A percentile compares a stretch with the other conserved stretches of the same genome.
Conservation (phyloP, 768 basidiomycete genomes). For the Pleurotus citrinopileatus region DNA sequence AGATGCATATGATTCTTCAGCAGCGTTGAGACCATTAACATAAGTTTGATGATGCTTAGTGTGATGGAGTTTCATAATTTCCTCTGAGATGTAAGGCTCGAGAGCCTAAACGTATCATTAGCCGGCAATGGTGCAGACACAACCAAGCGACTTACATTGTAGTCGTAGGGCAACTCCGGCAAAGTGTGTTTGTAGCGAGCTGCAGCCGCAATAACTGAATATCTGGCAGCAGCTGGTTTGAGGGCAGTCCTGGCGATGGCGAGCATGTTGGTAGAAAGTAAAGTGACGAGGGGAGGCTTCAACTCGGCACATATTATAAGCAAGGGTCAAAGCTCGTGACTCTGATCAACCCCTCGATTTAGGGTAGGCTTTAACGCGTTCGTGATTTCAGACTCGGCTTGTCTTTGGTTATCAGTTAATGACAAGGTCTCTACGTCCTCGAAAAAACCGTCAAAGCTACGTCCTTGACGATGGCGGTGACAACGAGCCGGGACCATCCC, state of each 20-base stretch:
- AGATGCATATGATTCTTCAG: slow-evolving; percentile 73
- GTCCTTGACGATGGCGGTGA: slow-evolving; percentile 30
- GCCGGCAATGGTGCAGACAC: not conserved
- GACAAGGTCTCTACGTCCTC: slow-evolving; percentile 53
- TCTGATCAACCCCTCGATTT: not conserved
- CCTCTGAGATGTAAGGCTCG: slow-evolving; percentile 86
- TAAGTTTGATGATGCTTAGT: slow-evolving; percentile 95
- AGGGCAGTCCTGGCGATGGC: slow-evolving; percentile 41
- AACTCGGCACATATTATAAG: not conserved
- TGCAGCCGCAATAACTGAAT: not conserved
- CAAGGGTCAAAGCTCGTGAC: not conserved
- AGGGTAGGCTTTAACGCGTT: slow-evolving; percentile 2
- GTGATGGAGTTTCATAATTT: slow-evolving; percentile 97
- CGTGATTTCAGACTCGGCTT: not conserved
- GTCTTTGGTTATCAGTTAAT: slow-evolving; percentile 19
- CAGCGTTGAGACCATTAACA: slow-evolving; percentile 88
- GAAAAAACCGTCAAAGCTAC: slow-evolving; percentile 54
- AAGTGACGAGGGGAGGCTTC: not conserved
- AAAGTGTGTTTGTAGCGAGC: slow-evolving; percentile 53
- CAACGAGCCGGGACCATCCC: slow-evolving; percentile 21
- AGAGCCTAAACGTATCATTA: slow-evolving; percentile 44
- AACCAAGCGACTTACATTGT: slow-evolving; percentile 48
- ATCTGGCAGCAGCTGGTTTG: slow-evolving; percentile 28
- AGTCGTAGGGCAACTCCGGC: slow-evolving; percentile 75
- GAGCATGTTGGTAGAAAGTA: slow-evolving; percentile 36